phyloP scores from a whole-genome alignment of 257 asterid genomes.

The Handroanthus guayacan region DNA sequence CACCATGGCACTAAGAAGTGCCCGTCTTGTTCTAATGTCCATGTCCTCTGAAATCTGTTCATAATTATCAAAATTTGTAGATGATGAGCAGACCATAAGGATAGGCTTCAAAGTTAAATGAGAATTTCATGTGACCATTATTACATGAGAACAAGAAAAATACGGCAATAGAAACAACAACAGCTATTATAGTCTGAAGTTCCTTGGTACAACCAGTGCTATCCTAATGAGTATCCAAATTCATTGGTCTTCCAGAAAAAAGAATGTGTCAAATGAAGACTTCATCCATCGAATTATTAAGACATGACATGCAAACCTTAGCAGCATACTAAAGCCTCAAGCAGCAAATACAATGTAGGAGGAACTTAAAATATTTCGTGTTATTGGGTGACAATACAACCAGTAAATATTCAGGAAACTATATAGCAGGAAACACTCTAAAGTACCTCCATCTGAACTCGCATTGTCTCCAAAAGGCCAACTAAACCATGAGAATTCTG shows the following conservation, averaged over 20 bases:
- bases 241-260: background rate
- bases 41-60: constrained; percentile 87
- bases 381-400: background rate
- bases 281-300: constrained; percentile 15
- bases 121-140: constrained; percentile 16
- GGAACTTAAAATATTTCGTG: constrained; percentile 8
- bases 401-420: constrained; percentile 16
- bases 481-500: constrained; percentile 82
- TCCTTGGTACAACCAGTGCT: background rate
- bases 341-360: background rate
- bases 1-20: constrained; percentile 92
- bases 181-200: constrained; percentile 17
- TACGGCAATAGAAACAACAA: background rate
- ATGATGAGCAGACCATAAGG: constrained; percentile 26
- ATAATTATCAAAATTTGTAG: constrained; percentile 36
- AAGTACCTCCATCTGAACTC: constrained; percentile 98
- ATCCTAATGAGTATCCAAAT: constrained; percentile 20
- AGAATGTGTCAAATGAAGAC: background rate
- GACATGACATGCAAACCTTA: constrained; percentile 6
- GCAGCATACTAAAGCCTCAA: constrained; percentile 23
- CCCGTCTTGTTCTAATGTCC: constrained; percentile 91
- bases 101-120: constrained; percentile 11
- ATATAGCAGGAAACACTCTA: constrained; percentile 20
- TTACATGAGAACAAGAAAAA: background rate
- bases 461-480: constrained; percentile 95